Conservation (phyloP, 176 grass and related monocot species). For the Cenchrus americanus region DNA sequence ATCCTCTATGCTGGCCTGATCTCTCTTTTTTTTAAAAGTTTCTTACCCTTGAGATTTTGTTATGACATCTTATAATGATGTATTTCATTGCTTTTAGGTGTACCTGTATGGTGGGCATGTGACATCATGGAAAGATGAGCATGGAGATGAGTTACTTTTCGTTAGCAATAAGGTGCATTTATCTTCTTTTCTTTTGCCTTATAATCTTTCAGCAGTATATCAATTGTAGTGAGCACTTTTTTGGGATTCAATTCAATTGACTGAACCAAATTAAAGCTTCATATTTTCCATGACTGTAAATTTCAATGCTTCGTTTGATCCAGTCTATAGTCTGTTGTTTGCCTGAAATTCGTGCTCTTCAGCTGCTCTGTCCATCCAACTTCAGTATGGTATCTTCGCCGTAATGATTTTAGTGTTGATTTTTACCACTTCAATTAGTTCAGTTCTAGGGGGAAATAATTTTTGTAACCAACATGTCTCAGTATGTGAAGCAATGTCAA, state of each 20-base stretch:
- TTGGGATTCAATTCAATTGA: conserved; percentile 9
- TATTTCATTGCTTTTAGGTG: conserved; percentile 53
- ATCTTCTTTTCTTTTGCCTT: background rate
- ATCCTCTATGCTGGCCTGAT: background rate
- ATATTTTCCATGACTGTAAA: background rate
- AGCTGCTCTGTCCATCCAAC: background rate
- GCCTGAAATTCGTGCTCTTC: background rate
- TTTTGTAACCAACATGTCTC: conserved; percentile 19
- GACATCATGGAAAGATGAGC: conserved; percentile 80
- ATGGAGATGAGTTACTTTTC: conserved; percentile 80
- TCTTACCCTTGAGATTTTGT: conserved; percentile 28
- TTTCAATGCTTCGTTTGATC: conserved; percentile 14
- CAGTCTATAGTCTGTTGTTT: background rate
- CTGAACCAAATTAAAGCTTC: background rate
- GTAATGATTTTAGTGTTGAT: background rate
- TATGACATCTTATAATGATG: conserved; percentile 13
- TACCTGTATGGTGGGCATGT: conserved; percentile 80
- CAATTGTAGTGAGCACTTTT: background rate
- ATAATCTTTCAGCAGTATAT: conserved; percentile 27
- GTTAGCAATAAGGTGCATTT: conserved; percentile 70
- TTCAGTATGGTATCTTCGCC: background rate
- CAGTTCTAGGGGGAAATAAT: background rate
- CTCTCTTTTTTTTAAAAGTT: conserved; percentile 9
- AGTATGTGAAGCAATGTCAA: conserved; percentile 8
- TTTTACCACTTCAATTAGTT: background rate